Evolutionary conservation across 2,329 filamentous ascomycete species (phyloP).

Genomic region (Stromatinia cepivora): DNA sequence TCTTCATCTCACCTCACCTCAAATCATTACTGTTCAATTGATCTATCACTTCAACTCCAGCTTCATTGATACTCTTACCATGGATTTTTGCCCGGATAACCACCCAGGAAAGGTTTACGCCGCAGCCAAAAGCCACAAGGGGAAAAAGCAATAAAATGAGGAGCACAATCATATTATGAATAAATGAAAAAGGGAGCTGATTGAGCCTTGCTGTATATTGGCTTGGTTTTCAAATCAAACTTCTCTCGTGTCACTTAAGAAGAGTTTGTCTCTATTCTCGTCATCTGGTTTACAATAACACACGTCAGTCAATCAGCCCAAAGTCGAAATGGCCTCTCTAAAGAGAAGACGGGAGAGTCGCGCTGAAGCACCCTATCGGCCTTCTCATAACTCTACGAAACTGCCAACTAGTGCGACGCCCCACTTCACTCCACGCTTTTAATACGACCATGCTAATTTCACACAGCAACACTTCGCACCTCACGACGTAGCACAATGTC

Average conservation of each 20-base stretch:
- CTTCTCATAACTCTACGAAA: not conserved
- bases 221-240: too few species aligned
- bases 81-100: not conserved
- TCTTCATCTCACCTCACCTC: too few species aligned
- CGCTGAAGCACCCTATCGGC: not conserved
- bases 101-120: not conserved
- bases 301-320: not conserved
- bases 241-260: not conserved
- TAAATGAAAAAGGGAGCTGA: not conserved
- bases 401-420: not conserved
- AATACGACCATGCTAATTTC: not conserved
- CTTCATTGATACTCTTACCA: not conserved
- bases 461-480: not conserved
- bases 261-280: not conserved
- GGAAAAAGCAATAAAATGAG: conserved; percentile 5
- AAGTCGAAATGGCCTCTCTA: not conserved
- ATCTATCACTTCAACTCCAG: not conserved
- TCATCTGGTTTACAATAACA: not conserved
- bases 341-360: not conserved
- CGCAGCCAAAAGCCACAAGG: conserved; percentile 2
- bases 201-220: not conserved
- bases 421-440: not conserved
- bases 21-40: too few species aligned
- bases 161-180: too few species aligned
- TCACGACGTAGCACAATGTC: not conserved